These are phyloP conservation scores for Amauroascus verrucosus DNA, from an alignment of 2,329 filamentous ascomycete genomes.

Conservation along the genomic window DNA sequence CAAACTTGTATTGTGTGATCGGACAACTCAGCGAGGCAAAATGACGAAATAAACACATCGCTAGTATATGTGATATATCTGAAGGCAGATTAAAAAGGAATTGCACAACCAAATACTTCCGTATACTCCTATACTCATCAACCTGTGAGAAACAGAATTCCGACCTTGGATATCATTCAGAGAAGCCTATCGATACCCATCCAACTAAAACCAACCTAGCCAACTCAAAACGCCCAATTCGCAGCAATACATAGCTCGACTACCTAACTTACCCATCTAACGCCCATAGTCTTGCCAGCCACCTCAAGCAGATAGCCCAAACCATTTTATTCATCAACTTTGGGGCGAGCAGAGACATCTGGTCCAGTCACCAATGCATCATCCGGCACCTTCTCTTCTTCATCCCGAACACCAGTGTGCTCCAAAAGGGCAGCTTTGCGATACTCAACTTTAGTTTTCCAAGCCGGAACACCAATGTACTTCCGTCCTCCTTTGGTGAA, in stretches of 20 bases:
- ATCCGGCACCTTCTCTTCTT: conserved; percentile 8
- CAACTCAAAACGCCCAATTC: too few species aligned
- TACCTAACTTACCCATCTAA: too few species aligned
- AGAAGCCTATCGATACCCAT: too few species aligned
- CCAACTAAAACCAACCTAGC: too few species aligned
- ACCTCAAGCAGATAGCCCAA: neutral
- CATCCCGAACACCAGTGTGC: conserved; percentile 21
- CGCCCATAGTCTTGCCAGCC: neutral
- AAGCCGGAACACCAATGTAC: conserved; percentile 31
- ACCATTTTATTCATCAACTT: neutral
- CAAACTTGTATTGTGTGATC: too few species aligned
- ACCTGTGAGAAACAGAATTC: neutral
- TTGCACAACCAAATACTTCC: neutral
- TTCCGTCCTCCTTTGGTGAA: conserved; percentile 38
- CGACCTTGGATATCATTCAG: neutral
- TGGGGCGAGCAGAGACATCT: neutral
- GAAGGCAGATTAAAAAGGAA: too few species aligned
- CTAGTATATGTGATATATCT: too few species aligned
- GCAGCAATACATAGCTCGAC: too few species aligned
- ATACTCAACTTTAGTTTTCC: conserved; percentile 29
- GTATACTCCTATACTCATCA: neutral
- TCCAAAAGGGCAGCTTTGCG: conserved; percentile 25
- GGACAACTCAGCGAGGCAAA: too few species aligned
- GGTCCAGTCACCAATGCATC: neutral
- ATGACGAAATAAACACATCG: too few species aligned